Evolutionary conservation across 2,329 filamentous ascomycete genomes (phyloP).

Genomic region (Catunica adiposa): DNA sequence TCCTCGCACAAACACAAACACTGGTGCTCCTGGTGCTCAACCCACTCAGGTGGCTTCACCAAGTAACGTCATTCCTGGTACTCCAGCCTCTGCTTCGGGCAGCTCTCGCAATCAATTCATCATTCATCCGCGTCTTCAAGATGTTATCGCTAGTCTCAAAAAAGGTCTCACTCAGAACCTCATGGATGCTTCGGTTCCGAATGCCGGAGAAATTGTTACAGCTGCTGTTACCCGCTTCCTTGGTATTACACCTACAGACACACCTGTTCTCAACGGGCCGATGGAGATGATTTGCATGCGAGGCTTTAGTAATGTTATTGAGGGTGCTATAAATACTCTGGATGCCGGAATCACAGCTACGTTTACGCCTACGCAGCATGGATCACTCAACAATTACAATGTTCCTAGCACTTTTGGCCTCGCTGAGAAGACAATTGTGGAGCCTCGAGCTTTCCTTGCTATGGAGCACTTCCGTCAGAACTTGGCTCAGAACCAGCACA

Average conservation of each 20-base stretch:
- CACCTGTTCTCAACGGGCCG: conserved; percentile 28
- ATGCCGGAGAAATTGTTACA: conserved; percentile 33
- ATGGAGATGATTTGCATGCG: conserved; percentile 32
- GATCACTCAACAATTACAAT: conserved; percentile 14
- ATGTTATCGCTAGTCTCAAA: conserved; percentile 30
- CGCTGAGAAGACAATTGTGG: conserved; percentile 21
- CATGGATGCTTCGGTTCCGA: conserved; percentile 26
- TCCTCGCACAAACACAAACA: not conserved
- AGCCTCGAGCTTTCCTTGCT: conserved; percentile 26
- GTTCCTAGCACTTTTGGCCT: conserved; percentile 13
- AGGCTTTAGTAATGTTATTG: conserved; percentile 27
- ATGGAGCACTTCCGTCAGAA: conserved; percentile 31
- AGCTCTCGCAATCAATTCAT: conserved; percentile 20
- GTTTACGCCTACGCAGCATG: conserved; percentile 17
- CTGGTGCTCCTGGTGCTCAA: not conserved
- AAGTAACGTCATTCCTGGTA: conserved; percentile 2
- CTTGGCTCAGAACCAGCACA: conserved; percentile 22
- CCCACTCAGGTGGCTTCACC: conserved; percentile 11
- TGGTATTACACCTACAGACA: conserved; percentile 25
- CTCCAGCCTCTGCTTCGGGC: conserved; percentile 7
- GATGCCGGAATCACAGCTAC: conserved; percentile 21
- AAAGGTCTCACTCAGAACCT: conserved; percentile 31
- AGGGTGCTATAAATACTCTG: conserved; percentile 25
- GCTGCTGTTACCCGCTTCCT: conserved; percentile 36
- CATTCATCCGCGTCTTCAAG: conserved; percentile 29